Evolutionary conservation across 1,139 yeast genomes (phyloP).

Genomic region (Arxiozyma telluris): DNA sequence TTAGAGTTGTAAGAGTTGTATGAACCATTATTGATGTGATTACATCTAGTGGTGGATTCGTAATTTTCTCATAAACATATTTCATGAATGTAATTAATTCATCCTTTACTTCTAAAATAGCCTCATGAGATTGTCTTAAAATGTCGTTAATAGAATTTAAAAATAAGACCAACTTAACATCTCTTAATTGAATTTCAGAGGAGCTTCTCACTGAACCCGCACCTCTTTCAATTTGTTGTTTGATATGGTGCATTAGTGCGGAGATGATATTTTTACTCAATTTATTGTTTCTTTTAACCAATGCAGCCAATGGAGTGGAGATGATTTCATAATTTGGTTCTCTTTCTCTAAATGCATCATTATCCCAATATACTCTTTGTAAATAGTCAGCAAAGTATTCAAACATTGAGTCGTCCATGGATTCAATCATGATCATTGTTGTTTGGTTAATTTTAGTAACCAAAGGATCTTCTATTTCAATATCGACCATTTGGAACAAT

Average conservation of each 20-base stretch:
- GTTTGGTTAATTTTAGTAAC: constrained; percentile 48
- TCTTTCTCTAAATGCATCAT: constrained; percentile 43
- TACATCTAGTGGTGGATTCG: constrained; percentile 52
- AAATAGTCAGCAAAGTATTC: constrained; percentile 31
- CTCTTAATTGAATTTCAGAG: constrained; percentile 63
- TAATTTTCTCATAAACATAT: constrained; percentile 48
- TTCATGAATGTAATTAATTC: constrained; percentile 46
- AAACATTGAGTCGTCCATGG: constrained; percentile 60
- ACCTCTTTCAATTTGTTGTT: constrained; percentile 64
- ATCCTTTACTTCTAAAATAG: constrained; percentile 38
- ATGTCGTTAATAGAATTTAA: constrained; percentile 63
- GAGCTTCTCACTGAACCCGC: constrained; percentile 76
- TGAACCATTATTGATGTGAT: constrained; percentile 47
- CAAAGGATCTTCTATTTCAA: constrained; percentile 54
- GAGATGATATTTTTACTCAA: constrained; percentile 33
- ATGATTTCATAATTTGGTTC: constrained; percentile 29
- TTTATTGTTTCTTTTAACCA: constrained; percentile 47
- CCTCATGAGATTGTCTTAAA: constrained; percentile 56
- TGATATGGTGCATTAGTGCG: constrained; percentile 34
- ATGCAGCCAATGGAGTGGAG: constrained; percentile 60
- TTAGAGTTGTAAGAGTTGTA: constrained; percentile 55
- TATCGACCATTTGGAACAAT: constrained; percentile 57
- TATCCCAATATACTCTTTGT: constrained; percentile 52
- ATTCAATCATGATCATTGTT: constrained; percentile 57
- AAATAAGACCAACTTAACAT: constrained; percentile 71